Percentiles rank a stretch among this genome's conserved stretches.
Conservation (phyloP, 768 basidiomycete species). For the Mrakia gelida region DNA sequence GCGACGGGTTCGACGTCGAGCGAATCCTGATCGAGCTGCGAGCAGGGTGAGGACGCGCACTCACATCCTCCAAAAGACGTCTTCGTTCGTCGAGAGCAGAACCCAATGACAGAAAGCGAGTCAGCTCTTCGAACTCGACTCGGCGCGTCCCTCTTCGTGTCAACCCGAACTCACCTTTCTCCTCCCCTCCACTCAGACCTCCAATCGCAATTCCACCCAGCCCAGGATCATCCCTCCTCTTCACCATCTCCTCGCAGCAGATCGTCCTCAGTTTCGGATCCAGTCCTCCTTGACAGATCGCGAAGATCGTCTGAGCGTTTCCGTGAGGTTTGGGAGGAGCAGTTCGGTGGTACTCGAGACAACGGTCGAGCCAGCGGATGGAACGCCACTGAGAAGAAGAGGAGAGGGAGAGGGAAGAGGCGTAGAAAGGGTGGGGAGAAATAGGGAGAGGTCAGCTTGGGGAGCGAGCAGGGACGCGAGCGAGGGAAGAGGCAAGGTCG, state of each 20-base stretch:
- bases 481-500: neutral
- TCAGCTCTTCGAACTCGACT: too few relatives aligned
- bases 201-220: conserved; percentile 66
- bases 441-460: too few relatives aligned
- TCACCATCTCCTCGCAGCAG: conserved; percentile 77
- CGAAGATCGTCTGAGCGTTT: conserved; percentile 77
- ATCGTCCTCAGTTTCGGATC: conserved; percentile 64
- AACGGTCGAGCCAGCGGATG: conserved; percentile 67
- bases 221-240: conserved; percentile 69
- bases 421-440: neutral
- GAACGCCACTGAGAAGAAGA: neutral
- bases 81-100: too few relatives aligned
- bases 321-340: conserved; percentile 53
- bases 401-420: conserved; percentile 45
- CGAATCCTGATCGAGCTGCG: neutral
- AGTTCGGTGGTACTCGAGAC: conserved; percentile 61
- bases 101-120: too few relatives aligned
- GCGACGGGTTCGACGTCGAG: too few relatives aligned
- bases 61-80: conserved; percentile 80
- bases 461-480: too few relatives aligned
- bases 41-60: conserved; percentile 35
- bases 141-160: neutral
- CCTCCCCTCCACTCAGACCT: conserved; percentile 85
- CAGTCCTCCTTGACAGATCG: conserved; percentile 85
- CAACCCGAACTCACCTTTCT: conserved; percentile 61